These are phyloP conservation scores for Setomelanomma holmii DNA, from an alignment of 2,329 filamentous ascomycete species.

Conservation along the genomic window DNA sequence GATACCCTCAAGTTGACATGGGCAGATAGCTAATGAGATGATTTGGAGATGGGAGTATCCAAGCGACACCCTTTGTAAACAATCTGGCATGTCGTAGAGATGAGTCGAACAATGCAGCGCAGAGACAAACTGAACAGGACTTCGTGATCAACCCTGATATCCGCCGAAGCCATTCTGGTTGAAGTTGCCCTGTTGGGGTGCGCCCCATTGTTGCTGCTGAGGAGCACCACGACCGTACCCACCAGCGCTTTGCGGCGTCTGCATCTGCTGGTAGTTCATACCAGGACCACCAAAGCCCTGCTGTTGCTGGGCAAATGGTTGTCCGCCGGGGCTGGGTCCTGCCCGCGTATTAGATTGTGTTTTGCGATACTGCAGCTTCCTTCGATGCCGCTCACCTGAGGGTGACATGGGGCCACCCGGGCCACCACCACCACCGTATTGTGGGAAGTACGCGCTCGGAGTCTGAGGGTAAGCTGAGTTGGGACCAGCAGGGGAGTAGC, in stretches of 20 bases:
- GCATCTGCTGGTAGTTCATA: slow-evolving; percentile 53
- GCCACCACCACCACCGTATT: slow-evolving; percentile 76
- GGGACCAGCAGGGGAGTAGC: slow-evolving; percentile 80
- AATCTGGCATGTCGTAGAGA: slow-evolving; percentile 44
- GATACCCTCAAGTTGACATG: slow-evolving; percentile 38
- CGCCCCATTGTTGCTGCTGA: slow-evolving; percentile 61
- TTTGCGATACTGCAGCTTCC: slow-evolving; percentile 46
- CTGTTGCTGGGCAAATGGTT: slow-evolving; percentile 63
- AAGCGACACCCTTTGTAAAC: slow-evolving; percentile 45
- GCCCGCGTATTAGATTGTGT: slow-evolving; percentile 47
- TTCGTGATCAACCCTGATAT: slow-evolving; percentile 62
- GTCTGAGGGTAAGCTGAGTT: slow-evolving; percentile 78
- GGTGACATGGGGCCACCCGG: slow-evolving; percentile 62
- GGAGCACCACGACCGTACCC: slow-evolving; percentile 80
- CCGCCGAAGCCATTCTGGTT: slow-evolving; percentile 65
- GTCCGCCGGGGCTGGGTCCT: slow-evolving; percentile 66
- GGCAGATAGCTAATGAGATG: slow-evolving; percentile 41
- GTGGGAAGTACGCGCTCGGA: slow-evolving; percentile 85
- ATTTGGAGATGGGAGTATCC: slow-evolving; percentile 45
- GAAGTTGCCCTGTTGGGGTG: slow-evolving; percentile 55
- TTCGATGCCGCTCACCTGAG: slow-evolving; percentile 56
- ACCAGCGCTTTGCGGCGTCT: slow-evolving; percentile 71
- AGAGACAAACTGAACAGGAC: slow-evolving; percentile 26
- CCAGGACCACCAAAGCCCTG: slow-evolving; percentile 69
- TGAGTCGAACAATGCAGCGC: slow-evolving; percentile 38